Evolutionary conservation across 2,329 filamentous ascomycete species (phyloP).

Genomic region (Zasmidium cellare): DNA sequence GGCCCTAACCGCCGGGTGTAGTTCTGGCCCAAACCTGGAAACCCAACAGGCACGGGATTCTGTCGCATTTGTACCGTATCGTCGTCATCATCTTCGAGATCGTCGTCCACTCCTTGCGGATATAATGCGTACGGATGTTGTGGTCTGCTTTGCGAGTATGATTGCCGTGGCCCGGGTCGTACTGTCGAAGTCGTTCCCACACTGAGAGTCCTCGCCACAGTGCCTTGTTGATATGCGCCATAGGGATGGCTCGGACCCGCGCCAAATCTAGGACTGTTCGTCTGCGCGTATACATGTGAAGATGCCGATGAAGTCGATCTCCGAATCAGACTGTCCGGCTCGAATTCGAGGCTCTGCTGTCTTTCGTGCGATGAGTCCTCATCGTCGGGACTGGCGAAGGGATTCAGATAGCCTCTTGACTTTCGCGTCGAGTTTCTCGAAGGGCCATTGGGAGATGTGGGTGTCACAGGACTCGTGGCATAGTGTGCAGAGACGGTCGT

Average conservation of each 20-base stretch:
- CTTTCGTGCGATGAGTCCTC: conserved; percentile 20
- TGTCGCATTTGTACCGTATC: conserved; percentile 36
- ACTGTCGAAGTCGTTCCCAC: conserved; percentile 71
- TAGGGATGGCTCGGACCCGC: conserved; percentile 80
- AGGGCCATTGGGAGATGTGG: conserved; percentile 10
- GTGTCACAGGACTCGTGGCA: conserved; percentile 21
- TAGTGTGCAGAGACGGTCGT: conserved; percentile 31
- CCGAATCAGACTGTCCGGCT: conserved; percentile 29
- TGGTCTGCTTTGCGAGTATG: conserved; percentile 49
- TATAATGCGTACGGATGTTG: conserved; percentile 87
- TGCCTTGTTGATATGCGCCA: conserved; percentile 76
- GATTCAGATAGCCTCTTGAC: conserved; percentile 30
- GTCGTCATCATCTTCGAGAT: conserved; percentile 48
- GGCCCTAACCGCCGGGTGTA: conserved; percentile 75
- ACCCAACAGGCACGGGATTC: conserved; percentile 65
- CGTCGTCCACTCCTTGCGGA: conserved; percentile 70
- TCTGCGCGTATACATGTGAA: conserved; percentile 38
- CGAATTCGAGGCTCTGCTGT: conserved; percentile 27
- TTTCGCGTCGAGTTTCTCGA: conserved; percentile 36
- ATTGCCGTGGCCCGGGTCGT: conserved; percentile 58
- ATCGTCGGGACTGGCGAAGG: conserved; percentile 38
- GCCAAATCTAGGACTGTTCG: conserved; percentile 68
- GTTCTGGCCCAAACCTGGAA: conserved; percentile 62
- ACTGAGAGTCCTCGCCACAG: conserved; percentile 61
- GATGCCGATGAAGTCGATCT: conserved; percentile 38